Percentiles rank a stretch among this genome's conserved stretches.
phyloP scores from a whole-genome alignment of 2,329 filamentous ascomycete species.

The Tolypocladium tropicale region DNA sequence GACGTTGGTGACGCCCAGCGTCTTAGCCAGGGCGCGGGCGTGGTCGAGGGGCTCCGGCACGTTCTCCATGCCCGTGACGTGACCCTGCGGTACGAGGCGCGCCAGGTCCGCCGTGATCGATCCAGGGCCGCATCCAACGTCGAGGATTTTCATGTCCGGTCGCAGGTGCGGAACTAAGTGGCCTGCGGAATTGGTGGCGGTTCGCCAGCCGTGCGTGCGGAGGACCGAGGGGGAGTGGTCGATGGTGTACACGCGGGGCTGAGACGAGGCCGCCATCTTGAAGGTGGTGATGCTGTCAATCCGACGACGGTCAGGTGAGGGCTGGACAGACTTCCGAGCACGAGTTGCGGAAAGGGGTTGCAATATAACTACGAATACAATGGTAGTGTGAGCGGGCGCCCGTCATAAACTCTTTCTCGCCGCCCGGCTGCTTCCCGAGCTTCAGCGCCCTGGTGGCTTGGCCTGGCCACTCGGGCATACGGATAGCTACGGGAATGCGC shows the following conservation, averaged over 20 bases:
- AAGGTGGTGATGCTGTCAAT: background rate
- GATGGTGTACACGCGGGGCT: background rate
- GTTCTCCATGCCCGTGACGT: background rate
- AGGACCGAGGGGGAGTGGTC: background rate
- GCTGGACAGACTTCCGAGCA: no score
- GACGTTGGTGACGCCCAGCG: background rate
- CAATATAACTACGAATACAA: no score
- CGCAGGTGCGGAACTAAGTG: background rate
- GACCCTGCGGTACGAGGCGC: background rate
- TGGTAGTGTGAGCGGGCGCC: no score
- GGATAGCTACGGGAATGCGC: no score
- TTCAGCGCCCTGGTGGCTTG: no score
- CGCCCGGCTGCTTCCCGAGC: no score
- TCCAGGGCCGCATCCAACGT: background rate
- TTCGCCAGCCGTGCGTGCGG: background rate
- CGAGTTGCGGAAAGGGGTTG: no score
- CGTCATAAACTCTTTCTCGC: no score
- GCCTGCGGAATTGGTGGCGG: background rate
- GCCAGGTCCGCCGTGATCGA: background rate
- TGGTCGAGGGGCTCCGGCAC: background rate
- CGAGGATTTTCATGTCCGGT: background rate
- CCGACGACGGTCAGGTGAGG: no score
- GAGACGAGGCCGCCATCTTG: background rate
- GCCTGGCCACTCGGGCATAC: no score
- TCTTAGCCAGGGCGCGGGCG: background rate